phyloP scores from a whole-genome alignment of 768 basidiomycete species.

The Candolleomyces aberdarensis region DNA sequence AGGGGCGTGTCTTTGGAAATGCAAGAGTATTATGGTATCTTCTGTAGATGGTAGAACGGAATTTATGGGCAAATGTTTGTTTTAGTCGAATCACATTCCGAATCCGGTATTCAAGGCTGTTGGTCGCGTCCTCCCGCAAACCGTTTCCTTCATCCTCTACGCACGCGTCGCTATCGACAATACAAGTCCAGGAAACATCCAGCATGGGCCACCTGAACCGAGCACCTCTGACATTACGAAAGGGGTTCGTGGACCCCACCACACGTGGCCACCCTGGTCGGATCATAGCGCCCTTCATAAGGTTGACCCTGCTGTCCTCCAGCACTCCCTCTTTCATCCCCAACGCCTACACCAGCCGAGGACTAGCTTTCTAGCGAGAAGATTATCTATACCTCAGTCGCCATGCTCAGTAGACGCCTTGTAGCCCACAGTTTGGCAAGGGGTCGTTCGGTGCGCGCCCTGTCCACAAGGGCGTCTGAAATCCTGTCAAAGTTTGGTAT shows the following conservation, averaged over 20 bases:
- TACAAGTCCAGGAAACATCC: not conserved
- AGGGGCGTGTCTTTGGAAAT: no score
- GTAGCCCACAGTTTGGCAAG: slow-evolving; percentile 10
- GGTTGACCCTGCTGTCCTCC: not conserved
- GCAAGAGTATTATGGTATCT: no score
- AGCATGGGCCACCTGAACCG: not conserved
- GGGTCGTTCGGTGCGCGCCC: slow-evolving; percentile 34
- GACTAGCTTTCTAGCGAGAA: not conserved
- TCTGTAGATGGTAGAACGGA: no score
- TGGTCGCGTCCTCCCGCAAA: not conserved
- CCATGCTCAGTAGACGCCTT: slow-evolving; percentile 22
- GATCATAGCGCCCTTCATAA: slow-evolving; percentile 1
- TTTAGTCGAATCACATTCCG: not conserved
- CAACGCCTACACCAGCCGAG: not conserved
- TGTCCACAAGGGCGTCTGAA: slow-evolving; percentile 70
- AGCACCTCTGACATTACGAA: no score
- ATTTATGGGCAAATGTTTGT: not conserved
- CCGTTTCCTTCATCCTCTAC: not conserved
- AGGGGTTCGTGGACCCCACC: not conserved
- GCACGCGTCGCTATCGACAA: not conserved
- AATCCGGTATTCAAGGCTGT: not conserved
- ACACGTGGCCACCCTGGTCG: slow-evolving; percentile 1
- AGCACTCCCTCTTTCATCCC: not conserved
- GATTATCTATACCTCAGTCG: not conserved
- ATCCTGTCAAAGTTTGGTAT: slow-evolving; percentile 68